Base-by-base conservation (phyloP, 495 filamentous ascomycete genomes). In the Penicillium tannophilum region DNA sequence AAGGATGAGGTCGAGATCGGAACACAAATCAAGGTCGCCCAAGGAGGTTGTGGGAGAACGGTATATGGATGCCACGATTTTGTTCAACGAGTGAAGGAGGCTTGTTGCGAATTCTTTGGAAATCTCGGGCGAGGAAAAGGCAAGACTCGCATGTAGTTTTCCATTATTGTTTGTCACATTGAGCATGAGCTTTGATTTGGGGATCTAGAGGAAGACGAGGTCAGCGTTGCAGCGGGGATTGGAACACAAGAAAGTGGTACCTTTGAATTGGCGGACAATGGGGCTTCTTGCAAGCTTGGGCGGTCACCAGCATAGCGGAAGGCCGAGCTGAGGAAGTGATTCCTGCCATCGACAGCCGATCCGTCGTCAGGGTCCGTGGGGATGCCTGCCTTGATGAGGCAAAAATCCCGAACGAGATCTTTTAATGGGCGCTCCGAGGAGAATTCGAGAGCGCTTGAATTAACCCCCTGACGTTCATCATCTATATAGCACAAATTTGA, bases 1-100 rank as follows among this genome's bases (percentile, higher is more conserved):
- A 28, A 47, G 44, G 24, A 47, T 47, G 14, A 47, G 44, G 24
- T 47, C 44, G 20, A 47, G 44, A 28, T 47, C 44, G 0, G 44
- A 47, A 9, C 44, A 47, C 20, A 47, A 24, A 28, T 47, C 11
- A 4, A 47, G 44, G 9, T 17, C 20, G 10, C 20, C 44, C 20
- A 47, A 23, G 11, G 44, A 10, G 20, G 20, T 47, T 24, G 20
- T n/a, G 12, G 39, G 39, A 7, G 39, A 41, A 16, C 14, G 12
- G 16, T 41, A 12, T 2, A 41, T 12, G 5, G 39, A 41, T 16
- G 39, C 39, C 4, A 41, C 39, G n/a, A 41, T 14, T 12, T 41
- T 41, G 39, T 41, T 41, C 11, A 41, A 17, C 16, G 11, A 41
- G 14, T 41, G 39, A 4, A 41, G 39, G 14, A 41, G 39, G 2